Evolutionary conservation across 176 grass and related monocot genomes (phyloP).

Genomic region (Triticum monococcum): DNA sequence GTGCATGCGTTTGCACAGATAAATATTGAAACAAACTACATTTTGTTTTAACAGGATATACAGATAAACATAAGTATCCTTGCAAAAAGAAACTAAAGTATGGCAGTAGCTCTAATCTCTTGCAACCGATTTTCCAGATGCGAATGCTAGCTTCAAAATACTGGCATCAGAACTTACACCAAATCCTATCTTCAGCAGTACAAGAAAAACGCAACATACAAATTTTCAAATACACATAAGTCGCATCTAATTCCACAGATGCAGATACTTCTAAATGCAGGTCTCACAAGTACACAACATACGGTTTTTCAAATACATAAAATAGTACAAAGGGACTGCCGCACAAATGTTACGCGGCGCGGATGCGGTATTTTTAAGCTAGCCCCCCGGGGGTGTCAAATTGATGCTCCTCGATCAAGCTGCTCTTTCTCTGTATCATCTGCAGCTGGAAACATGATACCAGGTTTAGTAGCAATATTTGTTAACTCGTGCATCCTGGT

Average conservation of each 20-base stretch:
- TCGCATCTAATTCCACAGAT: neutral
- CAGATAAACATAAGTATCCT: neutral
- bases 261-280: neutral
- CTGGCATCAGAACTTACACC: neutral
- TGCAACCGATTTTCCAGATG: neutral
- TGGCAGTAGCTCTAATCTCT: neutral
- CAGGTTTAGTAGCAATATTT: neutral
- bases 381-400: neutral
- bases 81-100: no score
- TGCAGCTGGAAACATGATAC: neutral
- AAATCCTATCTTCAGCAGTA: neutral
- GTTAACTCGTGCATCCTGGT: neutral
- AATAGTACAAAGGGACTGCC: neutral
- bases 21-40: neutral
- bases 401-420: neutral
- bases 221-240: neutral
- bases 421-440: neutral
- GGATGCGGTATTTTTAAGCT: neutral
- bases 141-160: neutral
- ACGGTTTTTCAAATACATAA: conserved; percentile 1
- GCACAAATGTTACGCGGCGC: neutral
- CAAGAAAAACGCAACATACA: neutral
- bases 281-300: neutral
- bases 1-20: neutral
- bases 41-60: neutral